These are phyloP conservation scores for Wallemia mellicola DNA, from an alignment of 1,284 basidiomycete species.

Conservation along the genomic window DNA sequence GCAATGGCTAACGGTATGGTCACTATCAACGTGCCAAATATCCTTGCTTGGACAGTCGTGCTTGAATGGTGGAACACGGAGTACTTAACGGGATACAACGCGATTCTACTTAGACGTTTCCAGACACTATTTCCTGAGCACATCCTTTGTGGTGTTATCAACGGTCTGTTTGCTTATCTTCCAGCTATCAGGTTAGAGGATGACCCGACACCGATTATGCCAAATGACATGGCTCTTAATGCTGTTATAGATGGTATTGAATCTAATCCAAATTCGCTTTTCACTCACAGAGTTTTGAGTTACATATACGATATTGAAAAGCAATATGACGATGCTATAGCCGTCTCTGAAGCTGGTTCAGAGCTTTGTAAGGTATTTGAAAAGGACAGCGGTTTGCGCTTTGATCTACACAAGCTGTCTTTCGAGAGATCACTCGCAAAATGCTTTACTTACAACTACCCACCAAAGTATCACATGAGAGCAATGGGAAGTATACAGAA, in stretches of 20 bases:
- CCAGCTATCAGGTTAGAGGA: slow-evolving; percentile 25
- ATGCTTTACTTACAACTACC: slow-evolving; percentile 52
- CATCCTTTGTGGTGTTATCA: slow-evolving; percentile 1
- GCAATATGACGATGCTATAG: slow-evolving; percentile 46
- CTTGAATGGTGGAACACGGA: slow-evolving; percentile 45
- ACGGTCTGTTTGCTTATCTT: slow-evolving; percentile 1
- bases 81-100: slow-evolving; percentile 26
- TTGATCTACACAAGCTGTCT: slow-evolving; percentile 19
- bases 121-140: slow-evolving; percentile 3
- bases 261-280: slow-evolving; percentile 27
- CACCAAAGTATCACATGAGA: slow-evolving; percentile 62
- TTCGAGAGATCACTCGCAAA: slow-evolving; percentile 36
- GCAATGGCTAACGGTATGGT: slow-evolving; percentile 39
- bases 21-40: slow-evolving; percentile 38
- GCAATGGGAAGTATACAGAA: slow-evolving; percentile 43
- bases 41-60: slow-evolving; percentile 43
- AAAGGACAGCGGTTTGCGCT: slow-evolving; percentile 22
- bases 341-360: slow-evolving; percentile 36
- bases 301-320: slow-evolving; percentile 41
- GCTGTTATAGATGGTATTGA: slow-evolving; percentile 22
- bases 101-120: background rate
- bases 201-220: slow-evolving; percentile 15
- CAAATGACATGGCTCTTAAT: background rate
- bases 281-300: slow-evolving; percentile 38
- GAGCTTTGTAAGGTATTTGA: slow-evolving; percentile 28